phyloP scores from a whole-genome alignment of 106 monocot genomes.

The Triglochin maritima region DNA sequence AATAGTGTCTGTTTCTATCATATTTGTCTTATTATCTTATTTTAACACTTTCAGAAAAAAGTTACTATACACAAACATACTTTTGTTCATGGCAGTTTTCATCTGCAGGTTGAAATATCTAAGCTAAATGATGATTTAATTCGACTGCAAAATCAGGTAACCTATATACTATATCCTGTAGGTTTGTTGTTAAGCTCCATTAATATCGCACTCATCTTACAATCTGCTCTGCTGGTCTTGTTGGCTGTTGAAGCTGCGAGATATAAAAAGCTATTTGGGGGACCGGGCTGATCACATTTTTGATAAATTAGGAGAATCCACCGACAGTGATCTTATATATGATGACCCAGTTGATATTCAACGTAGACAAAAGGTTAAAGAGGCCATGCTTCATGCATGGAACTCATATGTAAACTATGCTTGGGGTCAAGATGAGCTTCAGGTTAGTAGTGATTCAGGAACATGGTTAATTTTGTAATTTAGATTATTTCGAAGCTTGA shows the following conservation, averaged over 20 bases:
- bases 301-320: slow-evolving; percentile 4
- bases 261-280: slow-evolving; percentile 16
- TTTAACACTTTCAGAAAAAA: too few species aligned
- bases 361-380: slow-evolving; percentile 83
- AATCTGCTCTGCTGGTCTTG: not conserved
- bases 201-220: not conserved
- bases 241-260: slow-evolving; percentile 28
- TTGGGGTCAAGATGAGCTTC: slow-evolving; percentile 93
- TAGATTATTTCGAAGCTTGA: too few species aligned
- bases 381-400: slow-evolving; percentile 99
- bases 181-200: not conserved
- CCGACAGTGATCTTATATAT: slow-evolving; percentile 11
- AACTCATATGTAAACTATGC: slow-evolving; percentile 87
- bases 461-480: too few species aligned
- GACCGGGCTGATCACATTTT: slow-evolving; percentile 9
- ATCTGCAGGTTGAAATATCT: slow-evolving; percentile 49
- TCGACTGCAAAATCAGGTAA: slow-evolving; percentile 52
- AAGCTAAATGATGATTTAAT: slow-evolving; percentile 31
- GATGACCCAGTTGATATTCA: slow-evolving; percentile 51
- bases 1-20: too few species aligned
- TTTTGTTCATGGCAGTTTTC: not conserved
- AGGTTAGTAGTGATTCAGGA: slow-evolving; percentile 24
- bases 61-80: too few species aligned
- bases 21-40: too few species aligned
- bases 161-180: not conserved